phyloP scores from a whole-genome alignment of 305 asterid genomes.

The Caryopteris hybrid region DNA sequence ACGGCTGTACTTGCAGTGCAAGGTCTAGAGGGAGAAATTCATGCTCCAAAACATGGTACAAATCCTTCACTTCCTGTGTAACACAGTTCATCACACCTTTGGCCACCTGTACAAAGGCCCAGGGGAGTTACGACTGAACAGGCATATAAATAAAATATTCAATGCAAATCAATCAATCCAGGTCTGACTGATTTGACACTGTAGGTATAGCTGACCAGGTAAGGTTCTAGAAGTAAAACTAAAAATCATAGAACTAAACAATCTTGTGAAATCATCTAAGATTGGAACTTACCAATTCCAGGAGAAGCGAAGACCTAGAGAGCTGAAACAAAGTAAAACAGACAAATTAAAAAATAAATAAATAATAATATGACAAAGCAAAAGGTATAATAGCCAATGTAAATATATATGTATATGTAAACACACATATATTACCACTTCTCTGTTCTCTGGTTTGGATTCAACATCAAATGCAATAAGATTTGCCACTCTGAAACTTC shows the following conservation, averaged over 20 bases:
- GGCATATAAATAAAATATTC: background rate
- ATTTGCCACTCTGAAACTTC: constrained; percentile 61
- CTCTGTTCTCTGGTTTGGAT: constrained; percentile 71
- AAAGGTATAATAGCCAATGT: background rate
- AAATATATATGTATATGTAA: too few species aligned
- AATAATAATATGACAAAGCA: background rate
- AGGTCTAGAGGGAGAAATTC: constrained; percentile 71
- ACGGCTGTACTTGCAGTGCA: constrained; percentile 64
- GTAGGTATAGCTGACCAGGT: background rate
- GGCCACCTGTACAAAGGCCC: constrained; percentile 44
- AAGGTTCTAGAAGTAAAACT: background rate
- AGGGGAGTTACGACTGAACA: constrained; percentile 5
- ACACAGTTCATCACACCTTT: constrained; percentile 91
- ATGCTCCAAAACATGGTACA: constrained; percentile 68
- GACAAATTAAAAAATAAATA: constrained; percentile 13
- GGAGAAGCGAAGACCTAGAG: constrained; percentile 70
- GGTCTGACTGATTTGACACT: background rate
- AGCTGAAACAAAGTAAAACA: constrained; percentile 55
- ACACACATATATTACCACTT: constrained; percentile 48
- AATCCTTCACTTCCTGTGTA: constrained; percentile 85
- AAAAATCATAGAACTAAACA: constrained; percentile 7
- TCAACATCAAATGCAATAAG: constrained; percentile 77
- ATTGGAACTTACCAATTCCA: constrained; percentile 65
- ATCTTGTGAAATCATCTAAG: background rate
- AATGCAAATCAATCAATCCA: background rate